Conservation (phyloP, 495 filamentous ascomycete genomes). For the Hyaloscypha variabilis region DNA sequence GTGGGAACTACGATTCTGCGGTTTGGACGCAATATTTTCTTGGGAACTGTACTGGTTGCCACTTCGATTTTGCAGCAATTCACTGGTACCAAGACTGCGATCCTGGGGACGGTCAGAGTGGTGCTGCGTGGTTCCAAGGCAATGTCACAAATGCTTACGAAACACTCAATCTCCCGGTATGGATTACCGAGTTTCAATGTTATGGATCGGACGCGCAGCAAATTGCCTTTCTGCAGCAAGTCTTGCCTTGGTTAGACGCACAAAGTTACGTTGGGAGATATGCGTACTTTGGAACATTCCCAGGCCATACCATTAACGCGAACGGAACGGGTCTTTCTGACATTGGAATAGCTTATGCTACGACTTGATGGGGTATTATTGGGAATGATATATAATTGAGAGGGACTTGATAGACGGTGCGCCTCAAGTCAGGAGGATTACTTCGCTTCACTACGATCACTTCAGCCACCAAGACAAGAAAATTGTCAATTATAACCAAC, state of each 20-base stretch:
- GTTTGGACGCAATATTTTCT: constrained; percentile 66
- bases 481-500: too few species aligned
- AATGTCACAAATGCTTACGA: constrained; percentile 58
- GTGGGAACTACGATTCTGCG: constrained; percentile 59
- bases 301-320: too few species aligned
- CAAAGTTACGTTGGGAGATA: constrained; percentile 21
- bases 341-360: too few species aligned
- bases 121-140: constrained; percentile 53
- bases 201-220: constrained; percentile 8
- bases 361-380: too few species aligned
- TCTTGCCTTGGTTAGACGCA: constrained; percentile 21
- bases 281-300: too few species aligned
- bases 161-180: constrained; percentile 45
- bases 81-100: constrained; percentile 69
- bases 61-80: constrained; percentile 64
- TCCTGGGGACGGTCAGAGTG: constrained; percentile 31
- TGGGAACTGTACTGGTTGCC: constrained; percentile 56
- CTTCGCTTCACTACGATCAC: too few species aligned
- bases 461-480: too few species aligned
- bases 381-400: too few species aligned
- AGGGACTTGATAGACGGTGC: too few species aligned
- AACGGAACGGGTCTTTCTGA: too few species aligned
- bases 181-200: constrained; percentile 22
- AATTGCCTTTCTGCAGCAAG: constrained; percentile 15
- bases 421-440: too few species aligned